Base-by-base conservation (phyloP, 2,329 filamentous ascomycete genomes). In the Trichoderma sp. region DNA sequence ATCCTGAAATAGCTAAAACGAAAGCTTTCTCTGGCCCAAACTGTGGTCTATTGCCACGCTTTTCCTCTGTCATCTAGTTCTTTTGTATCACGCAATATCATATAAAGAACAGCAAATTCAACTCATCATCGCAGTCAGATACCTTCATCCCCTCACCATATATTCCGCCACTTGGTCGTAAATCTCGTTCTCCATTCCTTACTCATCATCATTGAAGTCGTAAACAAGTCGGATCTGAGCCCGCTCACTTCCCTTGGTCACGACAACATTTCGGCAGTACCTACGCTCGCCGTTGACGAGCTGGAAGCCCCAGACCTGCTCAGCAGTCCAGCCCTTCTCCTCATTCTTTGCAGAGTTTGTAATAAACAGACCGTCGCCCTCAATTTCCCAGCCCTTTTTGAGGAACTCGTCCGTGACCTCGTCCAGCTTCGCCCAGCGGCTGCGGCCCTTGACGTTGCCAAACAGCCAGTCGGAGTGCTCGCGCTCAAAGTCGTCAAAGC, bases 391-490 rank as follows among this genome's bases (percentile, higher is more conserved):
- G 34, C 86, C 86, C 59, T 83, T 79, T 71, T 82, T 83, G 66
- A 90, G 82, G 68, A 81, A 87, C 5, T 83, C 86, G 74, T 90
- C 87, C n/a, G 81, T 77, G 46, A 88, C 14, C 21, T 85, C 83
- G 21, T 79, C 82, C 24, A 80, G 76, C 13, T 74, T 76, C 69
- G 87, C 73, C 77, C 85, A 89, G 56, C 82, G 80, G 54, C 85
- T 87, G 70, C 83, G 84, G 68, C 91, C 92, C 63, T 83, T 82
- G 71, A 96, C 85, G 67, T 81, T 82, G 69, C 94, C 94, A 78
- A 96, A 97, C 73, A 97, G 86, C 84, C 89, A 90, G 83, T 97
- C 93, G 28, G 81, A 82, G 82, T 94, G 92, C 71, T 87, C 85
- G 73, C 90, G 89, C 73, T 73, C 78, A 66, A 73, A 74, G 77